phyloP scores from a whole-genome alignment of 495 filamentous ascomycete genomes.

The Annulohypoxylon maeteangense region DNA sequence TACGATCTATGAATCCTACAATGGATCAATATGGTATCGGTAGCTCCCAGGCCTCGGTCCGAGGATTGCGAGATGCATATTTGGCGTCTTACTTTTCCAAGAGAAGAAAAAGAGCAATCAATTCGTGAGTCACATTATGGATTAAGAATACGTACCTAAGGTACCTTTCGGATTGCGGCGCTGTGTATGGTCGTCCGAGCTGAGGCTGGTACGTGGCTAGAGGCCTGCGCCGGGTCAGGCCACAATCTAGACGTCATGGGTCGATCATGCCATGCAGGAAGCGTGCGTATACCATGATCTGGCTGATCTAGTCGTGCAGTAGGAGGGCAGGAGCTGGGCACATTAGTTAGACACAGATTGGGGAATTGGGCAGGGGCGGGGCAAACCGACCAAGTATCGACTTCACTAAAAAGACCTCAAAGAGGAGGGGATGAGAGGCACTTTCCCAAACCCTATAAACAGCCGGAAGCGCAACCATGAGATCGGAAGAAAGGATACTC shows the following conservation, averaged over 20 bases:
- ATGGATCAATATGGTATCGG: not conserved
- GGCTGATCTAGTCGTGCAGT: not conserved
- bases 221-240: conserved; percentile 27
- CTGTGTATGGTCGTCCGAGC: conserved; percentile 8
- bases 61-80: not conserved
- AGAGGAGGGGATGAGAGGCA: not conserved
- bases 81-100: not conserved
- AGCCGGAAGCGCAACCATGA: not conserved
- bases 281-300: conserved; percentile 9
- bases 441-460: conserved; percentile 15
- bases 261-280: conserved; percentile 41
- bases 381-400: conserved; percentile 7
- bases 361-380: conserved; percentile 14
- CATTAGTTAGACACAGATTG: not conserved
- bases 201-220: conserved; percentile 27
- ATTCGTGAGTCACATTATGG: not conserved
- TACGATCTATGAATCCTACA: conserved; percentile 5
- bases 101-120: not conserved
- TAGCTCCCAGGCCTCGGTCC: not conserved
- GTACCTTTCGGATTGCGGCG: conserved; percentile 37
- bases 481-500: conserved; percentile 12
- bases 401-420: not conserved
- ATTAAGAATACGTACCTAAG: conserved; percentile 1
- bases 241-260: conserved; percentile 43
- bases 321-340: not conserved